These are phyloP conservation scores for Lepidium aucheri DNA, from an alignment of 345 rosid species.

Conservation along the genomic window DNA sequence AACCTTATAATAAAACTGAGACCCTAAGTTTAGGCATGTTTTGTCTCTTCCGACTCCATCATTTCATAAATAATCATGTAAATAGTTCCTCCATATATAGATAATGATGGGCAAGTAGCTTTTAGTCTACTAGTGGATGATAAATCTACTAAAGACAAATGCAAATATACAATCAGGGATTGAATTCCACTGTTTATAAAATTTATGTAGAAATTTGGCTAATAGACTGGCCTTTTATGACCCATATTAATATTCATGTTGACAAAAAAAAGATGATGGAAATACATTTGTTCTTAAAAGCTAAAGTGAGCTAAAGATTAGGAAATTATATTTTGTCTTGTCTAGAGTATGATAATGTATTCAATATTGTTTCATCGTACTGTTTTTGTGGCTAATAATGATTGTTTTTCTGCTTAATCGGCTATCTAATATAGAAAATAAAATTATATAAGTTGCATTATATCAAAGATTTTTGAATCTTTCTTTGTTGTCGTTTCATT, in stretches of 20 bases:
- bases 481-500: background rate
- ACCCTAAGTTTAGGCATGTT: slow-evolving; percentile 14
- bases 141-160: no score
- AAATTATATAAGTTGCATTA: background rate
- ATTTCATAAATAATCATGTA: slow-evolving; percentile 15
- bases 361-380: slow-evolving; percentile 12
- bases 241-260: no score
- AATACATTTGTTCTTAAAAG: background rate
- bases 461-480: background rate
- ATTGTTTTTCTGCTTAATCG: background rate
- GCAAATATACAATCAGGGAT: no score
- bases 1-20: slow-evolving; percentile 4
- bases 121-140: no score
- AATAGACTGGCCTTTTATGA: no score
- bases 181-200: no score
- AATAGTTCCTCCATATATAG: background rate
- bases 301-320: background rate
- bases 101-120: no score
- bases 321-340: background rate
- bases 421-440: background rate
- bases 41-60: slow-evolving; percentile 17
- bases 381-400: background rate
- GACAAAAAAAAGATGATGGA: no score
- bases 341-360: background rate
- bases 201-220: no score